Base-by-base conservation (phyloP, 176 grass and related monocot species). In the Tuctoria greenei region DNA sequence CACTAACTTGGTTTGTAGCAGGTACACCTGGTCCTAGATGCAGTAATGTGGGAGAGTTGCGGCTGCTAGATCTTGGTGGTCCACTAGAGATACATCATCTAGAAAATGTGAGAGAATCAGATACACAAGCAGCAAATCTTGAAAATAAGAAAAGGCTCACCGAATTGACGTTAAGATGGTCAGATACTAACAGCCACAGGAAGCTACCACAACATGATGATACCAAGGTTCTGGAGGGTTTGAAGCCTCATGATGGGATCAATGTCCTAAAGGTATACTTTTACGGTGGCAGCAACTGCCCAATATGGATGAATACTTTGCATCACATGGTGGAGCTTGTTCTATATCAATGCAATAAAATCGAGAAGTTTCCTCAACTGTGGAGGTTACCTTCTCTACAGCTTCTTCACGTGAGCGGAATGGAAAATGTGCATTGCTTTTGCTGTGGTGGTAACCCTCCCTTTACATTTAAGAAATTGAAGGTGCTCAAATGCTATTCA, bases 181-280 rank as follows among this genome's bases (percentile, higher is more conserved):
- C 2, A 0, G 0, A 21, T 10, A 1, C 20, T 56, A 4, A 0
- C 2, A 0, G 11, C 25, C 16, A 1, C 7, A n/a, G 11, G 7
- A 7, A 2, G 10, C 13, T 26, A 0, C 1, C 16, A 17, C 51
- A 42, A 41, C 1, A 24, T 37, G n/a, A n/a, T n/a, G 2, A 11
- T 23, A 4, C 35, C 5, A 3, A 71, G 78, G 78, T 80, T 14
- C 14, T 80, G 0, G 42, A 50, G n/a, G 14, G 14, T 13, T 31
- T 80, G 0, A 8, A 47, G 17, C 41, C 78, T 9, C 28, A 49
- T 71, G 27, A 47, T 4, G n/a, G 4, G 8, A 67, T 80, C 28
- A 28, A 23, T 8, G 5, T 18, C 38, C 20, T 80, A 10, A 25
- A 0, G 20, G 46, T 80, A 37, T 12, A 17, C 17, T 16, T 0